These are phyloP conservation scores for Dendrocalamus latiflorus DNA, from an alignment of 202 grass and related monocot genomes.

Conservation along the genomic window DNA sequence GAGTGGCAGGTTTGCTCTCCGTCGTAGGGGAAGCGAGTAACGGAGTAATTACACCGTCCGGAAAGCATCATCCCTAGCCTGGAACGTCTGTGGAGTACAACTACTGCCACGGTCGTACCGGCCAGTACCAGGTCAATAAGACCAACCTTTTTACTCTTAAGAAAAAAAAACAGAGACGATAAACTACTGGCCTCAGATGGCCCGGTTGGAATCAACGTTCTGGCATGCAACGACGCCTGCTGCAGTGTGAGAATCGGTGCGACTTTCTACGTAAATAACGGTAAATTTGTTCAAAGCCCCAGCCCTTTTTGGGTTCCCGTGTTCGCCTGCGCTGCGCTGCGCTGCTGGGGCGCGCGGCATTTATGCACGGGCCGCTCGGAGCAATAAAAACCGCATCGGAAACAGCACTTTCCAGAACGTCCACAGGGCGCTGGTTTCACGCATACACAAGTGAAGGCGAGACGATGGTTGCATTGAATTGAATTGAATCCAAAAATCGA, in stretches of 20 bases:
- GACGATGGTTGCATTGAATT: neutral
- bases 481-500: neutral
- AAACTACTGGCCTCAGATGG: neutral
- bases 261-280: conserved; percentile 40
- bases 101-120: neutral
- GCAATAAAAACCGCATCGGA: conserved; percentile 29
- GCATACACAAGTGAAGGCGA: neutral
- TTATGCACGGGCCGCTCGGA: conserved; percentile 11
- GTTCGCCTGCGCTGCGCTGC: neutral
- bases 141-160: neutral
- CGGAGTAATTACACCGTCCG: neutral
- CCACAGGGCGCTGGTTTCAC: neutral
- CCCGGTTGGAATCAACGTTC: neutral
- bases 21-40: neutral
- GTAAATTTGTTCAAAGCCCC: conserved; percentile 21
- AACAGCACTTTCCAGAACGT: conserved; percentile 34
- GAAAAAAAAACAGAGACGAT: neutral
- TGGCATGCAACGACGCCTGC: neutral
- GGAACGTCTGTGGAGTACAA: neutral
- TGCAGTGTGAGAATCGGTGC: neutral
- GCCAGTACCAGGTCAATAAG: neutral
- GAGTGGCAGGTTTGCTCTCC: neutral
- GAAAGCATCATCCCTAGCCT: neutral
- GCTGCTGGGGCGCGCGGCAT: neutral
- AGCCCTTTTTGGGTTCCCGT: conserved; percentile 10